Conservation (phyloP, 78 protist genomes). For the slime mould (Dictyostelium discoideum) region dicty_2.7 NC_007091.3:51501-52000, state of each 20-base stretch:
- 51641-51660: neutral
- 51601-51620: neutral
- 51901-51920: neutral
- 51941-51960: neutral
- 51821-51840: neutral
- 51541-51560: slow-evolving; percentile 33
- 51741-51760: slow-evolving; percentile 7
- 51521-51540: slow-evolving; percentile 32
- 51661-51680: neutral
- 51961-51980: neutral
- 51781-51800: too few relatives aligned
- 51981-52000: neutral
- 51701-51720: neutral
- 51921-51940: neutral
- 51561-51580: slow-evolving; percentile 23
- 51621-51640: neutral
- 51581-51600: slow-evolving; percentile 17
- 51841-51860: neutral
- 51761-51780: neutral
- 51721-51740: slow-evolving; percentile 33
- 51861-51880: neutral
- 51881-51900: neutral
- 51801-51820: neutral
- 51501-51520: slow-evolving; percentile 15
- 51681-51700: neutral